These are phyloP conservation scores for Globisporangium okanoganense DNA, from an alignment of 352 stramenopile species.

Conservation along the genomic window DNA sequence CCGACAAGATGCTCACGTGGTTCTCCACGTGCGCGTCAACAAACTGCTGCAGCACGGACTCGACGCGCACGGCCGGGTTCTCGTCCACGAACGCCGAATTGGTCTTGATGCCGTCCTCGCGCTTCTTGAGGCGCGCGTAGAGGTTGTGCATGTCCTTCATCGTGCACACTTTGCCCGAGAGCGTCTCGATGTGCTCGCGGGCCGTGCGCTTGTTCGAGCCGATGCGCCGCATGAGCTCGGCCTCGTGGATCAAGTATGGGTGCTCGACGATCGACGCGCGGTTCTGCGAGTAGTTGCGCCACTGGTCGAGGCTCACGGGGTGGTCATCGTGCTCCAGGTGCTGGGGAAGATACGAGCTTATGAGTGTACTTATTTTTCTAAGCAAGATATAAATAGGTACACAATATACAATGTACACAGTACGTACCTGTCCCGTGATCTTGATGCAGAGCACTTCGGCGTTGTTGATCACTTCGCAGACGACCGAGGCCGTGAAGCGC, in stretches of 20 bases:
- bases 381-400: not conserved
- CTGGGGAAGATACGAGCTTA: conserved; percentile 12
- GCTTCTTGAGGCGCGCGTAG: conserved; percentile 56
- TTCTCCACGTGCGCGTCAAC: conserved; percentile 71
- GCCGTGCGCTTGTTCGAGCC: conserved; percentile 65
- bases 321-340: conserved; percentile 66
- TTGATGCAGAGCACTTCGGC: conserved; percentile 61
- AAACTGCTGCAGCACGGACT: conserved; percentile 60
- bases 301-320: conserved; percentile 57
- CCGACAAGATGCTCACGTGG: conserved; percentile 69
- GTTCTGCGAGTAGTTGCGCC: conserved; percentile 80
- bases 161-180: conserved; percentile 66
- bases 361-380: too few relatives aligned
- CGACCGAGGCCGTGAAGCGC: conserved; percentile 60
- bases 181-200: conserved; percentile 56
- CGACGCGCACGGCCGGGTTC: conserved; percentile 29
- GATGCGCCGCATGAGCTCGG: conserved; percentile 65
- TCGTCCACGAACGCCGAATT: conserved; percentile 25
- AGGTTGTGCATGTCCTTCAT: conserved; percentile 85
- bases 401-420: not conserved
- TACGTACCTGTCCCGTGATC: conserved; percentile 31
- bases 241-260: conserved; percentile 65
- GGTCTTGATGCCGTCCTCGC: conserved; percentile 50
- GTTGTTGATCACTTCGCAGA: conserved; percentile 46
- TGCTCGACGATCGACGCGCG: conserved; percentile 64